Conservation (phyloP, 2,329 filamentous ascomycete species). For the Mollisiaceae sp. region DNA sequence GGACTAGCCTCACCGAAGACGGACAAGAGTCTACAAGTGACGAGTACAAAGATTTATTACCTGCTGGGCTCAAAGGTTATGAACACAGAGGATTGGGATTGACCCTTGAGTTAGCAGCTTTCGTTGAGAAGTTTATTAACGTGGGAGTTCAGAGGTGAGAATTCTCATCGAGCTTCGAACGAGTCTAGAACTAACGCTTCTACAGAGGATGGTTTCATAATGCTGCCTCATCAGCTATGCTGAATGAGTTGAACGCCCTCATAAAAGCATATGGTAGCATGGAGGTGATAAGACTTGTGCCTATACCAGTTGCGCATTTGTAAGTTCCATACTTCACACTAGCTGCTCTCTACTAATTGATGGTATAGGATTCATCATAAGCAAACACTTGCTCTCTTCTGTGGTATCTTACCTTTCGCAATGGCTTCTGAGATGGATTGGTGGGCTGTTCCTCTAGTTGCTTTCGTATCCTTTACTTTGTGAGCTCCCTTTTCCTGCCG, state of each 20-base stretch:
- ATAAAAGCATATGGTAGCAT: constrained; percentile 64
- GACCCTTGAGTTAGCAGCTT: constrained; percentile 63
- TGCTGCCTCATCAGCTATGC: constrained; percentile 62
- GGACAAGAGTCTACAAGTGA: constrained; percentile 44
- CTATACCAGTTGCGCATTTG: constrained; percentile 66
- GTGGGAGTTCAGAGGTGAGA: constrained; percentile 52
- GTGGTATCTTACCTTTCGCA: constrained; percentile 64
- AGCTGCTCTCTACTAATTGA: constrained; percentile 13
- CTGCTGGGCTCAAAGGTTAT: constrained; percentile 54
- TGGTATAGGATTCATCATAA: constrained; percentile 62
- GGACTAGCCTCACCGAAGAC: constrained; percentile 40
- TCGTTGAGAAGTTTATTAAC: constrained; percentile 65
- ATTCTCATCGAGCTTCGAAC: background rate
- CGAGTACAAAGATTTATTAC: constrained; percentile 57
- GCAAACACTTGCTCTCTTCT: constrained; percentile 66
- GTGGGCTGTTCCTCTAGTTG: constrained; percentile 64
- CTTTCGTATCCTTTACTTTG: constrained; percentile 65
- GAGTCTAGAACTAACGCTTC: constrained; percentile 5
- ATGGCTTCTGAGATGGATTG: constrained; percentile 67
- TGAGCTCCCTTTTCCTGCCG: constrained; percentile 19
- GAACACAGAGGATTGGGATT: constrained; percentile 64
- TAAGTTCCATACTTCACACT: constrained; percentile 38
- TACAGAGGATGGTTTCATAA: constrained; percentile 61
- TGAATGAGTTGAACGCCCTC: constrained; percentile 60
- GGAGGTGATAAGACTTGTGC: constrained; percentile 69